Base-by-base conservation (phyloP, 2,329 filamentous ascomycete genomes). In the Ophiocordyceps camponoti-floridani region DNA sequence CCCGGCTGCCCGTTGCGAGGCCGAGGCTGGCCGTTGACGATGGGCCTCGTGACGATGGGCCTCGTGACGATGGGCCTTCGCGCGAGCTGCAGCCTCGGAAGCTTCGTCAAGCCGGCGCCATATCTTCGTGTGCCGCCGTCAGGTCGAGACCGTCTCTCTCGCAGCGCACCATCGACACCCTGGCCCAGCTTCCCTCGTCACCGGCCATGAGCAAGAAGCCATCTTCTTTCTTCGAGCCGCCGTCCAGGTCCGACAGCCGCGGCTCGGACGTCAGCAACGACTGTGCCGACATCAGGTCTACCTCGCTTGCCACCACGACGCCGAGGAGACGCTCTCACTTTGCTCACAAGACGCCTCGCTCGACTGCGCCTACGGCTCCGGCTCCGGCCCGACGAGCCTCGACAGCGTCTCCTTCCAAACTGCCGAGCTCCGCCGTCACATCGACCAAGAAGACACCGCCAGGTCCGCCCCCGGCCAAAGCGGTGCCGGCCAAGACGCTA, bases 101-200 rank as follows among this genome's bases (percentile, higher is more conserved):
- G 45, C 56, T 69, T 12, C 62, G 66, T 28, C 47, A 61, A 26
- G 54, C 62, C n/a, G 44, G 61, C 41, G 67, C 68, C 4, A 58
- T 40, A 14, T 45, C 48, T 4, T 47, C 40, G 44, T 47, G 53
- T 10, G 19, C 38, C 41, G 47, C 55, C 47, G 2, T 51, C 28
- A 49, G 47, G 23, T 59, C 60, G 30, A 55, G 63, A 44, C 68
- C 73, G 44, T 88, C 84, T 0, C 67, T 95, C 4, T 78, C 82
- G 0, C 88, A 95, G 53, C 72, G 89, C 47, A 93, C 88, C 0
- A 79, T 94, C 40, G 85, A 94, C 58, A 94, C 85, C 0, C 65
- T 95, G 6, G 73, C 86, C 3, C 75, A 78, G 42, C 66, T 94
- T 28, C 84, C 87, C 0, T 77, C 84, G 0, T 91, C 87, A 1